Conservation (phyloP, 441 rosid species). For the Omphalea diandra region DNA sequence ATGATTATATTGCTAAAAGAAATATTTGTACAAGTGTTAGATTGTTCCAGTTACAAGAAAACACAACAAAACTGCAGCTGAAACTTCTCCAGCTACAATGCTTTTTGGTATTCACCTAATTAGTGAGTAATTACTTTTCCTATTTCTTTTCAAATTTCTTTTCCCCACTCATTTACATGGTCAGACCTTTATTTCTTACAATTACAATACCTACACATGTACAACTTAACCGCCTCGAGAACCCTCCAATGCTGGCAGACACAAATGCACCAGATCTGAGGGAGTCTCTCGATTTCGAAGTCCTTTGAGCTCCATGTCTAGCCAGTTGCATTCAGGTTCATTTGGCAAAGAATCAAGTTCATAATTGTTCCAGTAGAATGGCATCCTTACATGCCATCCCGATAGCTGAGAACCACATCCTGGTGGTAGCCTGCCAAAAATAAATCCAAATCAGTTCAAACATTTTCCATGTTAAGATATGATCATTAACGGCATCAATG, state of each 20-base stretch:
- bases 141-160: constrained; percentile 29
- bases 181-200: constrained; percentile 44
- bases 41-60: not conserved
- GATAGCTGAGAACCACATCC: constrained; percentile 9
- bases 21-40: constrained; percentile 26
- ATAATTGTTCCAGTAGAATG: constrained; percentile 13
- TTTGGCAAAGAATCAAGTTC: constrained; percentile 4
- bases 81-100: constrained; percentile 34
- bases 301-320: not conserved
- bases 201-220: constrained; percentile 59
- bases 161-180: constrained; percentile 46
- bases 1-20: constrained; percentile 12
- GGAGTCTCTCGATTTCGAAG: constrained; percentile 10
- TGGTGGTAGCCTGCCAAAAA: constrained; percentile 16
- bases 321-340: not conserved
- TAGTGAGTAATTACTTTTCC: constrained; percentile 30
- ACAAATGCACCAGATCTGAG: constrained; percentile 2
- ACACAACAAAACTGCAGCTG: constrained; percentile 72
- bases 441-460: not conserved
- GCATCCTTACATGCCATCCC: not conserved
- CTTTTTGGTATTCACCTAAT: constrained; percentile 27
- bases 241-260: constrained; percentile 26
- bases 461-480: not conserved
- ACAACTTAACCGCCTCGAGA: constrained; percentile 36
- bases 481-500: not conserved